phyloP scores from a whole-genome alignment of 345 rosid species.

The Conringia planisiliqua region DNA sequence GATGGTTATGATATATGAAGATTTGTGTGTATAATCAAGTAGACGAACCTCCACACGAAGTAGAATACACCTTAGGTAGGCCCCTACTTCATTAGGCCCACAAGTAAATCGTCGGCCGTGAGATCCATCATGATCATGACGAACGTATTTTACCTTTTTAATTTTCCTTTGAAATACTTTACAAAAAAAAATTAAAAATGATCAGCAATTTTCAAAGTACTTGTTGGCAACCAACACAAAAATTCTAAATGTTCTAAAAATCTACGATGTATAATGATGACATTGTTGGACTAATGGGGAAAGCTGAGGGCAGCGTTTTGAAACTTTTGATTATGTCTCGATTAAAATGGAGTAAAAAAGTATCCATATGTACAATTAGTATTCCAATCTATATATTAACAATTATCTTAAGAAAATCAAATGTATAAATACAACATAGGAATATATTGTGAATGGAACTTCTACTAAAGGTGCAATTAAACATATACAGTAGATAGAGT shows the following conservation, averaged over 20 bases:
- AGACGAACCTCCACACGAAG: slow-evolving; percentile 4
- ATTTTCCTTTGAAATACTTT: too few species aligned
- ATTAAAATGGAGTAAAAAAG: too few species aligned
- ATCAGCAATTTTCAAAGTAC: background rate
- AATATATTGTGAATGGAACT: too few species aligned
- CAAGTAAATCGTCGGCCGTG: background rate
- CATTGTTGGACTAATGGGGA: slow-evolving; percentile 13
- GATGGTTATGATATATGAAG: background rate
- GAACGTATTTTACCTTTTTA: background rate
- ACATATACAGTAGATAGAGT: too few species aligned
- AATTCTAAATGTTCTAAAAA: background rate
- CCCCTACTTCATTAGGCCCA: slow-evolving; percentile 15
- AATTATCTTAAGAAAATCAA: too few species aligned
- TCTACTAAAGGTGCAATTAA: too few species aligned
- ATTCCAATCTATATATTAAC: too few species aligned
- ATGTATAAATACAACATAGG: too few species aligned
- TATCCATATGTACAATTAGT: too few species aligned
- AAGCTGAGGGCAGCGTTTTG: slow-evolving; percentile 9
- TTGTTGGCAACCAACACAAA: background rate
- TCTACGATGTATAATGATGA: slow-evolving; percentile 28
- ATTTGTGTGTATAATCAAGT: slow-evolving; percentile 6
- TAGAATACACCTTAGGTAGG: slow-evolving; percentile 9
- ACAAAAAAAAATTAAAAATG: too few species aligned
- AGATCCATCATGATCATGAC: slow-evolving; percentile 20
- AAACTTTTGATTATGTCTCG: too few species aligned